These are phyloP conservation scores for Helenozyma rhizophorensis DNA, from an alignment of 805 yeast genomes.

Conservation along the genomic window DNA sequence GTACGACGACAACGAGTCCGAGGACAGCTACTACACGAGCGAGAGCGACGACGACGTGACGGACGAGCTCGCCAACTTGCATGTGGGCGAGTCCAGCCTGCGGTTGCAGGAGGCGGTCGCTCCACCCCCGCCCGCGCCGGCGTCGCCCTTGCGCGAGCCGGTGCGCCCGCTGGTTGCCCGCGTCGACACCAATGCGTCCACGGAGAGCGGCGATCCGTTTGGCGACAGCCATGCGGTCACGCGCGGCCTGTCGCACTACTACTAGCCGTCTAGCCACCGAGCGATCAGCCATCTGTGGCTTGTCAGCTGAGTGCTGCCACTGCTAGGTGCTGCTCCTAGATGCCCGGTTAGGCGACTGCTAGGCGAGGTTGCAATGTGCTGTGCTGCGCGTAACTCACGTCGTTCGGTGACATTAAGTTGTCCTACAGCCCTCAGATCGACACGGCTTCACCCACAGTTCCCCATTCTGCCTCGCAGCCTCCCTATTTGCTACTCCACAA, in stretches of 20 bases:
- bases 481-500: too few relatives aligned
- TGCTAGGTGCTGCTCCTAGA: too few relatives aligned
- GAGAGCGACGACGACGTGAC: conserved; percentile 25
- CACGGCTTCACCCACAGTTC: too few relatives aligned
- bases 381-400: too few relatives aligned
- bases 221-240: conserved; percentile 19
- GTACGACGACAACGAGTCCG: conserved; percentile 21
- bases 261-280: too few relatives aligned
- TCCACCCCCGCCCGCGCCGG: conserved; percentile 25
- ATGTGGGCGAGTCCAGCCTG: conserved; percentile 12
- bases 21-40: conserved; percentile 38
- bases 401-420: too few relatives aligned
- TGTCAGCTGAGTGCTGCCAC: too few relatives aligned
- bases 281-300: too few relatives aligned
- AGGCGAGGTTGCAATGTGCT: too few relatives aligned
- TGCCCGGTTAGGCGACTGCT: too few relatives aligned
- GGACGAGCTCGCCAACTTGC: conserved; percentile 5
- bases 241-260: conserved; percentile 2
- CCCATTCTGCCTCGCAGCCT: too few relatives aligned
- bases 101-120: conserved; percentile 7
- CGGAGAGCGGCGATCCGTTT: conserved; percentile 33
- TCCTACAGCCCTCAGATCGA: too few relatives aligned
- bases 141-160: conserved; percentile 9
- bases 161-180: conserved; percentile 14
- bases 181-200: conserved; percentile 23